Evolutionary conservation across 2,329 filamentous ascomycete species (phyloP), one percentile per base, ranked within the genome.

Genomic region (Epichloe baconii): DNA sequence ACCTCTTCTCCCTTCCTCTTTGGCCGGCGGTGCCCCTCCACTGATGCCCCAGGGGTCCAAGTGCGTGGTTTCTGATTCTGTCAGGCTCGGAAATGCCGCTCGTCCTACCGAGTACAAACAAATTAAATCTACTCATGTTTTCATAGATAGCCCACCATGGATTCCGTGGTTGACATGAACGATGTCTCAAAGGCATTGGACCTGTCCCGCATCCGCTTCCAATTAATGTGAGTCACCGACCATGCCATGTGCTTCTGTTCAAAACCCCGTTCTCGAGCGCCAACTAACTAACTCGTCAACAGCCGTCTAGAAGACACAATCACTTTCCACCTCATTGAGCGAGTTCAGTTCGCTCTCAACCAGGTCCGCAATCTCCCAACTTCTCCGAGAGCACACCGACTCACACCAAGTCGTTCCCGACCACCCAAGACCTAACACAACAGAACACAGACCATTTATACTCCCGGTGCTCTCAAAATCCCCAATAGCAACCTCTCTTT

Each of bases 221-320:
- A 95, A 68, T 73, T 96, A 55, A 94, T 95, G 90, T 94, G 70
- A 69, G 80, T 57, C 36, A 17, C 12, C 21, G 19, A 6, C 34
- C 5, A 19, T 19, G 12, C 34, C 5, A 15, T 15, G 12, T 23
- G 8, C 5, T 35, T 38, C 26, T 21, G 3, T 3, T 23, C 17
- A 21, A 21, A 48, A 48, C 6, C 37, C 14, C 14, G 34, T 23
- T 10, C n/a, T 47, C 4, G 37, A 17, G 19, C 8, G 15, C 26
- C 15, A 8, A 2, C 47, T 7, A n/a, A 26, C 14, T 47, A 42
- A 10, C 34, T 61, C 48, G 15, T 42, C 41, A 36, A 42, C 62
- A 98, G 93, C 63, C 93, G 93, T 19, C 78, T 97, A 17, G 93
- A 98, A 72, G 93, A 98, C 65, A 97, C 91, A 55, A 97, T 98